Conservation (phyloP, 2,329 filamentous ascomycete genomes). For the Bipolaris oryzae region DNA sequence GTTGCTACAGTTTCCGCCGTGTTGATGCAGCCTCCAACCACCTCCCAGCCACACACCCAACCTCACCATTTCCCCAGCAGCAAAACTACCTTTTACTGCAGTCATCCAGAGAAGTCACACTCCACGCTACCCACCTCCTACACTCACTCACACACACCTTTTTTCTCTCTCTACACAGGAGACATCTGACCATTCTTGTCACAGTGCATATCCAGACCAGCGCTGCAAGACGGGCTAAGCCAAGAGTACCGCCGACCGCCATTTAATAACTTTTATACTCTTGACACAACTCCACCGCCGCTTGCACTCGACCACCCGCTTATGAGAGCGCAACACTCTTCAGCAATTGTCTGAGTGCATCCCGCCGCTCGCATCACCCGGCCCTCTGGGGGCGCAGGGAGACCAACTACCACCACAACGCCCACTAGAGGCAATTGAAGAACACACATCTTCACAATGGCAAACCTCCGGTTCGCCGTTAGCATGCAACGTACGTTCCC, state of each 20-base stretch:
- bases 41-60: constrained; percentile 40
- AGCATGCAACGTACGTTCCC: constrained; percentile 55
- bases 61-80: constrained; percentile 41
- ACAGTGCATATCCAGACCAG: constrained; percentile 42
- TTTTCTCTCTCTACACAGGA: constrained; percentile 23
- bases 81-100: constrained; percentile 42
- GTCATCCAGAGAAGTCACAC: constrained; percentile 35
- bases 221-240: constrained; percentile 35
- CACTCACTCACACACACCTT: not conserved
- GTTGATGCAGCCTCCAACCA: constrained; percentile 23
- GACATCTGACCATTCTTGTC: constrained; percentile 41
- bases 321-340: constrained; percentile 18
- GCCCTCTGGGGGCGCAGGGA: constrained; percentile 53
- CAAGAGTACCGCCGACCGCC: constrained; percentile 24
- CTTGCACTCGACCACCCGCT: constrained; percentile 28
- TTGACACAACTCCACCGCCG: constrained; percentile 28
- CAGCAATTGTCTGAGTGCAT: constrained; percentile 40
- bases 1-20: constrained; percentile 29
- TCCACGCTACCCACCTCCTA: constrained; percentile 43
- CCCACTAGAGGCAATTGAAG: constrained; percentile 34
- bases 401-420: constrained; percentile 14
- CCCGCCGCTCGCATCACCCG: constrained; percentile 40
- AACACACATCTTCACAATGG: constrained; percentile 49
- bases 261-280: constrained; percentile 26
- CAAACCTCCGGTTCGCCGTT: constrained; percentile 57